A percentile compares a stretch with the other conserved stretches of the same genome.
phyloP scores from a whole-genome alignment of 2,329 filamentous ascomycete species.

The Chrysoporthe cubensis region DNA sequence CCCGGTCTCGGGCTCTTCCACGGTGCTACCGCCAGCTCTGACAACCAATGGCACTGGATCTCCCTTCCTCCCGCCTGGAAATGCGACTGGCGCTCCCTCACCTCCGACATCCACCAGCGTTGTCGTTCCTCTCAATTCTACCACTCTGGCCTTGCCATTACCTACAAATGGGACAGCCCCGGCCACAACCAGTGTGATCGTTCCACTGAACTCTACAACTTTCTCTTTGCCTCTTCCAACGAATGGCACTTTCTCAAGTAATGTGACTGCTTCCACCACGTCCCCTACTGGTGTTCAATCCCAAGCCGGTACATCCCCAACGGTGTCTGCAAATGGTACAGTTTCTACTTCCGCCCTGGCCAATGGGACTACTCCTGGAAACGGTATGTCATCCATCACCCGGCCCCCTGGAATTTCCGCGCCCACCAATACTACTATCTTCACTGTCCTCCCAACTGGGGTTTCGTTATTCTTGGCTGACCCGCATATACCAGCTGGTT shows the following conservation, averaged over 20 bases:
- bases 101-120: constrained; percentile 9
- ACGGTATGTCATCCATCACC: constrained; percentile 18
- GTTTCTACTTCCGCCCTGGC: constrained; percentile 15
- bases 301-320: constrained; percentile 17
- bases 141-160: not conserved
- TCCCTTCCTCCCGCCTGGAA: constrained; percentile 15
- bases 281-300: constrained; percentile 11
- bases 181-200: constrained; percentile 5
- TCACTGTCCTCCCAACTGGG: constrained; percentile 17
- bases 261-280: constrained; percentile 14
- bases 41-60: constrained; percentile 19
- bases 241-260: constrained; percentile 18
- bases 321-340: constrained; percentile 18
- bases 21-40: constrained; percentile 6
- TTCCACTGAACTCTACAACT: constrained; percentile 16
- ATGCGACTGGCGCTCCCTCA: constrained; percentile 10
- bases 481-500: constrained; percentile 14
- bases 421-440: constrained; percentile 22
- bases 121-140: constrained; percentile 13
- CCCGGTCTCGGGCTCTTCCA: constrained; percentile 14
- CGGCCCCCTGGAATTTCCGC: constrained; percentile 12
- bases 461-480: constrained; percentile 9
- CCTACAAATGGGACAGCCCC: constrained; percentile 12
- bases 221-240: constrained; percentile 12
- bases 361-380: constrained; percentile 20